A percentile compares a stretch with the other conserved stretches of the same genome.
These are phyloP conservation scores for Sordariomycetes sp. DNA, from an alignment of 2,329 filamentous ascomycete species.

Conservation along the genomic window DNA sequence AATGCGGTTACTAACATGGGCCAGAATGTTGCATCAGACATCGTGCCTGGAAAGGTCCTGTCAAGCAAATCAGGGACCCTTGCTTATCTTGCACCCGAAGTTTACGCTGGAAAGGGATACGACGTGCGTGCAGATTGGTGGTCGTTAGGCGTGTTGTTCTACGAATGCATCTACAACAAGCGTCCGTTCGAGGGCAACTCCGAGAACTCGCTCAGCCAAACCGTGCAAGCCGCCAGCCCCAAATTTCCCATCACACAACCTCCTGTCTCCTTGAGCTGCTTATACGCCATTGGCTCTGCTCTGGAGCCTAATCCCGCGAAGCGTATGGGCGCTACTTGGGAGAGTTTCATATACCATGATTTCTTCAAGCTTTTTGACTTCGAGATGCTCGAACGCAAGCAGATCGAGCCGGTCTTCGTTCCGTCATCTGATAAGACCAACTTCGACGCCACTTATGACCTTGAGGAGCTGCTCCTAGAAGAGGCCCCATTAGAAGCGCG, in stretches of 20 bases:
- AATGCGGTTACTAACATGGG: conserved; percentile 10
- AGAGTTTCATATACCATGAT: conserved; percentile 76
- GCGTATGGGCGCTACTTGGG: conserved; percentile 79
- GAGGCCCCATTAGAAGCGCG: conserved; percentile 91
- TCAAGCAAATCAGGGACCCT: conserved; percentile 96
- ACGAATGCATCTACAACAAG: conserved; percentile 99
- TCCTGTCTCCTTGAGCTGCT: conserved; percentile 76
- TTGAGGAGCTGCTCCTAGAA: conserved; percentile 87
- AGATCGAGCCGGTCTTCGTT: conserved; percentile 82
- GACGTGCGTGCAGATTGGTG: conserved; percentile 93
- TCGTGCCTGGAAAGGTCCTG: conserved; percentile 69
- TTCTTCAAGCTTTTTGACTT: conserved; percentile 90
- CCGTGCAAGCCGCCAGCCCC: conserved; percentile 73
- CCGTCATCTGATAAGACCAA: conserved; percentile 98
- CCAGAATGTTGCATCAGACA: conserved; percentile 93
- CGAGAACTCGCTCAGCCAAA: conserved; percentile 68
- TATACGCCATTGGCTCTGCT: conserved; percentile 79
- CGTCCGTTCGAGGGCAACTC: conserved; percentile 88
- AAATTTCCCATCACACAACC: conserved; percentile 90
- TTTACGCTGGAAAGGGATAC: conserved; percentile 86
- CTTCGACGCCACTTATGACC: conserved; percentile 95
- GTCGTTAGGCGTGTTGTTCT: conserved; percentile 96
- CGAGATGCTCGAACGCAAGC: conserved; percentile 71
- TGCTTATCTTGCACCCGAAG: conserved; percentile 91
- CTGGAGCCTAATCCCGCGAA: conserved; percentile 71